A percentile compares a stretch with the other conserved stretches of the same genome.
Evolutionary conservation across 192 early-diverging fungal genomes (phyloP).

Genomic region (Coemansia sp.): DNA sequence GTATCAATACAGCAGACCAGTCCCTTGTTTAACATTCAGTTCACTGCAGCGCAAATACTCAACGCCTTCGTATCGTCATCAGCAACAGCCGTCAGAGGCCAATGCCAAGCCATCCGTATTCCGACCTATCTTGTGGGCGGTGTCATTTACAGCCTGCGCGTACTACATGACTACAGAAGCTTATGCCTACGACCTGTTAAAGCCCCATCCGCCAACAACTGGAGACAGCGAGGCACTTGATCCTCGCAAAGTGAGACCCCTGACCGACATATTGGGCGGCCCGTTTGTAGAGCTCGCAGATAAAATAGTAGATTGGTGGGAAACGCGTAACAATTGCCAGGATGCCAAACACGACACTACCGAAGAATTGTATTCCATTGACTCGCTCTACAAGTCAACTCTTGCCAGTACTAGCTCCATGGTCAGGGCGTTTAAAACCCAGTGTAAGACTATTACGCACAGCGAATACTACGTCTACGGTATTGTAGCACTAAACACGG

Average conservation of each 20-base stretch:
- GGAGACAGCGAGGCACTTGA: not conserved
- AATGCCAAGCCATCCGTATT: not conserved
- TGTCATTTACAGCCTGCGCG: not conserved
- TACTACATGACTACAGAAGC: not conserved
- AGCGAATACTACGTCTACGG: not conserved
- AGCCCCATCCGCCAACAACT: not conserved
- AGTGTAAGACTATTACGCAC: not conserved
- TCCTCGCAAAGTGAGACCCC: not conserved
- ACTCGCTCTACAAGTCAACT: not conserved
- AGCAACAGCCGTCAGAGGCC: not conserved
- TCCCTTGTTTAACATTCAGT: not conserved
- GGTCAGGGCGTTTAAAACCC: not conserved
- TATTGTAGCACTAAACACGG: not conserved
- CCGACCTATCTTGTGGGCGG: conserved; percentile 5
- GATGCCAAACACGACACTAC: not conserved
- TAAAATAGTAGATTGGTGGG: not conserved
- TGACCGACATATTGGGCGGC: not conserved
- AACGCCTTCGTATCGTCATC: not conserved
- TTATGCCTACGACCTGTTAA: not conserved
- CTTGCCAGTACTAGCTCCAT: not conserved
- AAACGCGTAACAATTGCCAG: not conserved
- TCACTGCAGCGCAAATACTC: not conserved
- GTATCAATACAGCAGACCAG: not conserved
- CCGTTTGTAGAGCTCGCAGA: not conserved
- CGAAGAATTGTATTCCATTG: not conserved